Evolutionary conservation across 257 asterid genomes (phyloP).

Genomic region (Salvia rosmarinus): DNA sequence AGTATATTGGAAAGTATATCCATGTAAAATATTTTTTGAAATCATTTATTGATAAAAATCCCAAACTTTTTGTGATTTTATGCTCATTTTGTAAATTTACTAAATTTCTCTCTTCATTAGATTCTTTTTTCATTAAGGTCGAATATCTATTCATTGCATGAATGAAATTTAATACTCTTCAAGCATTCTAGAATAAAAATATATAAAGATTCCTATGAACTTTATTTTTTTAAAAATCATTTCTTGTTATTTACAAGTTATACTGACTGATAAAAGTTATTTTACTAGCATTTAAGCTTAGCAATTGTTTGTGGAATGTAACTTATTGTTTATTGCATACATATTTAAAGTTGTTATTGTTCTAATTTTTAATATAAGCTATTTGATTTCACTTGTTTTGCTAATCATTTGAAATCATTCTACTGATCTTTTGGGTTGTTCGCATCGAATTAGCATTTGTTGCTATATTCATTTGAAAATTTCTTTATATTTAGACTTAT

Average conservation of each 20-base stretch:
- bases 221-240: not conserved
- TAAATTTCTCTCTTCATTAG: not conserved
- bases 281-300: not conserved
- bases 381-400: not conserved
- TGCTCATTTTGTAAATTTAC: not conserved
- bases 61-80: not conserved
- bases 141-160: not conserved
- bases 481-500: not conserved
- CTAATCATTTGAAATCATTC: not conserved
- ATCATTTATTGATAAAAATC: not conserved
- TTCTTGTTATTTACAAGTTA: not conserved
- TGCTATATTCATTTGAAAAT: not conserved
- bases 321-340: not conserved
- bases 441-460: not conserved
- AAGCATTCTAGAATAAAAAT: not conserved
- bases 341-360: not conserved
- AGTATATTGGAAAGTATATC: not conserved
- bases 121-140: not conserved
- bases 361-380: not conserved
- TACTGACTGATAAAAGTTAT: not conserved
- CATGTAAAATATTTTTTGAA: not conserved
- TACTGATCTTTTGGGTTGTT: not conserved
- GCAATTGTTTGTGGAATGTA: not conserved
- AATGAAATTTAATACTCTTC: not conserved
- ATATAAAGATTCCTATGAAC: not conserved